Base-by-base conservation (phyloP, 2,329 filamentous ascomycete genomes). In the Apiospora sp. region DNA sequence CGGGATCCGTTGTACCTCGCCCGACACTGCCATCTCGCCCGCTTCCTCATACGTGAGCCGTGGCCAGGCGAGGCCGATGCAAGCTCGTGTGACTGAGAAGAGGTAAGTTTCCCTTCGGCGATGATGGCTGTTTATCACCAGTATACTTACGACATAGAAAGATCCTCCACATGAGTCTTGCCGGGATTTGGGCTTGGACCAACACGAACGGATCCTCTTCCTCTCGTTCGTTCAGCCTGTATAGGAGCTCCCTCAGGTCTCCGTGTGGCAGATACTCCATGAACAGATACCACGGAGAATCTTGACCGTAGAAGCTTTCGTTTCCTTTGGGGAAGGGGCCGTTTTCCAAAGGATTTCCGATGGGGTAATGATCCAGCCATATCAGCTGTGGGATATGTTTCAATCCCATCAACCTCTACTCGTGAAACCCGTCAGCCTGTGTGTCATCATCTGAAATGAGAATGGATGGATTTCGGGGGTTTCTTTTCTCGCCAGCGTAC, bases 101-200 rank as follows among this genome's bases (percentile, higher is more conserved):
- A 34, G 10, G 46, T 49, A 49, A 22, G 27, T 27, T 30, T 30
- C 27, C 27, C 27, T 30, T 30, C 27, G 27, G 27, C 27, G 27
- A 30, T 30, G 27, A 30, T 30, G 27, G 27, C 27, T 30, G 27
- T 30, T 30, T 30, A 30, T 30, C 27, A 30, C 27, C 7, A 3
- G 27, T 13, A 27, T 34, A 58, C 51, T 27, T 13, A 58, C 51
- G 51, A 16, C 51, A 58, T 22, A 58, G 16, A 14, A 58, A 58
- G 22, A 58, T 58, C 51, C 51, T 58, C 51, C 51, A 58, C 51
- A 58, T 58, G 19, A 58, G 51, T 27, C 51, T 34, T 19, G 51
- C 51, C 30, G 51, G 51, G 16, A 58, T 58, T 34, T 30, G 27
- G 19, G 27, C 27, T 34, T 30, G 27, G 19, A 14, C 27, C 27